Evolutionary conservation across 495 filamentous ascomycete genomes (phyloP).

Genomic region (Penicillium desertorum): DNA sequence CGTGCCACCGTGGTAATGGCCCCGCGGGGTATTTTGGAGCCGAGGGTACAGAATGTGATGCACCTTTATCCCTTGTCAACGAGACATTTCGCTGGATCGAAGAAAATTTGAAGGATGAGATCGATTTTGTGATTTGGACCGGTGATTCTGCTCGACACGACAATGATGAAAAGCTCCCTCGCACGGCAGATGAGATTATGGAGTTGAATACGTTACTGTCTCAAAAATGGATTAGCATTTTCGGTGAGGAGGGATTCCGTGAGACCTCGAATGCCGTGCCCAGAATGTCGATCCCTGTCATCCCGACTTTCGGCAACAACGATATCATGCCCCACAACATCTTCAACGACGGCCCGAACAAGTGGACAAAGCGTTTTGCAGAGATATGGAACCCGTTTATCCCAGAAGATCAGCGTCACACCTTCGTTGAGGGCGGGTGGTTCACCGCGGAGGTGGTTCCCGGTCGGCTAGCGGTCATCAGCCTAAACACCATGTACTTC

Average conservation of each 20-base stretch:
- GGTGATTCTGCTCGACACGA: constrained; percentile 95
- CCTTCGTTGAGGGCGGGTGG: constrained; percentile 90
- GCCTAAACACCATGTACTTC: constrained; percentile 95
- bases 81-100: constrained; percentile 91
- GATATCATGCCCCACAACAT: constrained; percentile 98
- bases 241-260: constrained; percentile 52
- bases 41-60: constrained; percentile 84
- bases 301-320: constrained; percentile 95
- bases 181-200: constrained; percentile 69
- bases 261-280: constrained; percentile 42
- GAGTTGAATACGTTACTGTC: constrained; percentile 72
- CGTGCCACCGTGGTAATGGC: constrained; percentile 79
- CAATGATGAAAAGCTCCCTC: constrained; percentile 81
- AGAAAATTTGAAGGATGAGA: constrained; percentile 73
- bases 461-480: constrained; percentile 81
- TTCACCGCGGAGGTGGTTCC: constrained; percentile 92
- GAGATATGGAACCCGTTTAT: constrained; percentile 84
- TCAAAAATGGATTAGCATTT: constrained; percentile 71
- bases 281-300: constrained; percentile 71
- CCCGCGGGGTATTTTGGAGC: constrained; percentile 78
- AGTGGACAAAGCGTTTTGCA: constrained; percentile 70
- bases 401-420: constrained; percentile 87
- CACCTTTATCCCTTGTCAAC: constrained; percentile 75
- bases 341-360: constrained; percentile 77
- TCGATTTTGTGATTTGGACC: constrained; percentile 98